Evolutionary conservation across 202 grass and related monocot genomes (phyloP).

Genomic region (Carex sylvatica): DNA sequence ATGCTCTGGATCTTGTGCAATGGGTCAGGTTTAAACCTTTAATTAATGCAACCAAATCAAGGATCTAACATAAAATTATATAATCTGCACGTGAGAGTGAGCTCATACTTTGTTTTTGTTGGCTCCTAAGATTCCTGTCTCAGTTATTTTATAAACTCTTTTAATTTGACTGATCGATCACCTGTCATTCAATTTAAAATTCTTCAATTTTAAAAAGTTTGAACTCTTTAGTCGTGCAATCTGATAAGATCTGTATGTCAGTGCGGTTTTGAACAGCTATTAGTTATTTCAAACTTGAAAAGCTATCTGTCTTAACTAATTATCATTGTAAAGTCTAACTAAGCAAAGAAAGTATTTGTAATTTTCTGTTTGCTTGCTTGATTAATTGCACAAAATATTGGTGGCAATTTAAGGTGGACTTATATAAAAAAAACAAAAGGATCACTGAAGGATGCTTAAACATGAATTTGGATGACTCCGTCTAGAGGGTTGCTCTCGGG

Average conservation of each 20-base stretch:
- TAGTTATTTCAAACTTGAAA: neutral
- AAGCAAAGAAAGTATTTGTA: neutral
- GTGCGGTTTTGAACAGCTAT: neutral
- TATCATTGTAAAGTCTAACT: neutral
- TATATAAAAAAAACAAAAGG: neutral
- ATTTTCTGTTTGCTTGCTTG: neutral
- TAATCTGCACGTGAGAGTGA: conserved; percentile 32
- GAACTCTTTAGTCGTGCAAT: conserved; percentile 10
- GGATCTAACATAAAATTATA: conserved; percentile 14
- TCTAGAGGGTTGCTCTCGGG: no score
- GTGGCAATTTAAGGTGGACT: neutral
- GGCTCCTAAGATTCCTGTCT: conserved; percentile 24
- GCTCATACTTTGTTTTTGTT: conserved; percentile 26
- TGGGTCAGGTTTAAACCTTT: conserved; percentile 20
- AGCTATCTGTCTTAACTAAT: neutral
- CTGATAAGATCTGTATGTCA: conserved; percentile 19
- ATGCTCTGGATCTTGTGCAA: conserved; percentile 22
- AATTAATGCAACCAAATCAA: conserved; percentile 19
- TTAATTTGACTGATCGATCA: conserved; percentile 5
- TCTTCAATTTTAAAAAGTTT: neutral
- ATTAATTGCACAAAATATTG: no score
- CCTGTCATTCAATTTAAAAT: neutral
- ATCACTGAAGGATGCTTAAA: neutral
- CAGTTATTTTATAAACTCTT: neutral
- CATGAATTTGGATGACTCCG: no score